phyloP scores from a whole-genome alignment of 192 early-diverging fungal species.

The Umbelopsis ramanniana region DNA sequence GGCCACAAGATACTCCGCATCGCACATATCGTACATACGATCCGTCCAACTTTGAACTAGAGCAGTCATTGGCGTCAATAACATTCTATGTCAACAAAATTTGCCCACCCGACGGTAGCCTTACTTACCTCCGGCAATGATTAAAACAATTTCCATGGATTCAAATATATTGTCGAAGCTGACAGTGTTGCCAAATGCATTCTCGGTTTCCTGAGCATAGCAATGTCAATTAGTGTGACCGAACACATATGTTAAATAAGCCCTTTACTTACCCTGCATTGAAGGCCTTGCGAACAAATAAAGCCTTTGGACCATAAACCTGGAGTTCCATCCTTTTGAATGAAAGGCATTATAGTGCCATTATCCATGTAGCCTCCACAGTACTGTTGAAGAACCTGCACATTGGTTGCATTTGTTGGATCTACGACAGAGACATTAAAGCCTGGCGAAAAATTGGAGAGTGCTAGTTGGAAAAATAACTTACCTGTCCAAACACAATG shows the following conservation, averaged over 20 bases:
- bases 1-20: slow-evolving; percentile 55
- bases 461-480: not conserved
- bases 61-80: not conserved
- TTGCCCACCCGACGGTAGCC: not conserved
- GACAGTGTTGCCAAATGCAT: slow-evolving; percentile 44
- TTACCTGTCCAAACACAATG: slow-evolving; percentile 53
- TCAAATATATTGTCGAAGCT: slow-evolving; percentile 60
- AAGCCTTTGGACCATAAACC: slow-evolving; percentile 52
- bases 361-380: slow-evolving; percentile 40
- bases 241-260: not conserved
- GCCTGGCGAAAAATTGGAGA: no score
- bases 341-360: slow-evolving; percentile 5
- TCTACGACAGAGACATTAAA: slow-evolving; percentile 19
- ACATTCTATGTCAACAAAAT: not conserved
- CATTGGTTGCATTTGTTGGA: slow-evolving; percentile 28
- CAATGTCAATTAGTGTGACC: not conserved
- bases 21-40: slow-evolving; percentile 63
- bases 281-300: slow-evolving; percentile 49
- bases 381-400: slow-evolving; percentile 36
- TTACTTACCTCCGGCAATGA: slow-evolving; percentile 54
- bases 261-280: slow-evolving; percentile 46
- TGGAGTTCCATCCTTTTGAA: not conserved
- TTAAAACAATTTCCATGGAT: slow-evolving; percentile 58
- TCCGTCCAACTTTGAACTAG: slow-evolving; percentile 64
- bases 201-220: slow-evolving; percentile 40